Evolutionary conservation across 1,139 yeast species (phyloP).

Genomic region (Zhuliangozyma parablackwelliae): DNA sequence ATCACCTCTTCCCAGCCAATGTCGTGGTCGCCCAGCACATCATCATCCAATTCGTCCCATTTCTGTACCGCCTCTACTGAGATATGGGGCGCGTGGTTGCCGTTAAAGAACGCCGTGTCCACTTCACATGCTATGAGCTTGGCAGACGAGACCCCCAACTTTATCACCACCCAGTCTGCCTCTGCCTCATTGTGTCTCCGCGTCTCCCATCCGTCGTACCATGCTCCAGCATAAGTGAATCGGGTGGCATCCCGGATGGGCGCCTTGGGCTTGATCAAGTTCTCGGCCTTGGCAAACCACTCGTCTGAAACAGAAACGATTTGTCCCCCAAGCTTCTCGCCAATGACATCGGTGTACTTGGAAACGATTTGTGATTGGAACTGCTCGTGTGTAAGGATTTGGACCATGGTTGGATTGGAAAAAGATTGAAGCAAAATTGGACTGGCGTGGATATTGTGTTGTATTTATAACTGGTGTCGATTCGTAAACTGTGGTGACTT

Average conservation of each 20-base stretch:
- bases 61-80: constrained; percentile 70
- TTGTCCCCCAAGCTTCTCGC: constrained; percentile 76
- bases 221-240: constrained; percentile 83
- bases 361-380: constrained; percentile 44
- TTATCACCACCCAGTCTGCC: constrained; percentile 81
- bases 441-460: too few species aligned
- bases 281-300: constrained; percentile 94
- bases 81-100: constrained; percentile 89
- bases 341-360: constrained; percentile 68
- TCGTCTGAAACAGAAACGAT: constrained; percentile 73
- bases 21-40: too few species aligned
- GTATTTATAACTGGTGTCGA: too few species aligned
- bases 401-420: constrained; percentile 23
- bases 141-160: constrained; percentile 83
- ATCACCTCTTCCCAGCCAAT: constrained; percentile 64
- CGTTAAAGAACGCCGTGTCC: constrained; percentile 89
- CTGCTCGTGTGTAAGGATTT: constrained; percentile 29
- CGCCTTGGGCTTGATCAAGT: constrained; percentile 72
- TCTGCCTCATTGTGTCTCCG: constrained; percentile 82
- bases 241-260: constrained; percentile 78
- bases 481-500: too few species aligned
- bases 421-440: constrained; percentile 23
- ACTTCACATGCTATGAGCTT: constrained; percentile 76
- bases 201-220: constrained; percentile 99
- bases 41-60: constrained; percentile 5